Evolutionary conservation across 2,329 filamentous ascomycete genomes (phyloP).

Genomic region (Ustulina deusta): DNA sequence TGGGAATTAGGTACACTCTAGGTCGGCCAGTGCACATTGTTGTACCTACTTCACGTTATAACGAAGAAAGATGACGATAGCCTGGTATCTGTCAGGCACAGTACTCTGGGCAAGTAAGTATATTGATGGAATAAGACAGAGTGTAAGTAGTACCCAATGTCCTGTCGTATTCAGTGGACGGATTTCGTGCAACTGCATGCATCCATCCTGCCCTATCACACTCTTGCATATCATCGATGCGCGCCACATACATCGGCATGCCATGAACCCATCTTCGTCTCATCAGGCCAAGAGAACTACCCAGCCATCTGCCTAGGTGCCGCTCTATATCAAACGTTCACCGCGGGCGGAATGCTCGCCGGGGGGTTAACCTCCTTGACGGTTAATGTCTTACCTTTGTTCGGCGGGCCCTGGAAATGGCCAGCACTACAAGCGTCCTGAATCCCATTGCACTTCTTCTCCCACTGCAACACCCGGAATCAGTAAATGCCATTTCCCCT

Average conservation of each 20-base stretch:
- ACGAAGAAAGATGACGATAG: background rate
- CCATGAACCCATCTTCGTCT: background rate
- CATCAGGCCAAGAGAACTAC: background rate
- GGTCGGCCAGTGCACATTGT: no score
- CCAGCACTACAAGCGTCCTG: conserved; percentile 58
- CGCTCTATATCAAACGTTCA: conserved; percentile 28
- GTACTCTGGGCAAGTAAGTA: background rate
- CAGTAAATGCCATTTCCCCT: background rate
- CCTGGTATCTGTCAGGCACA: background rate
- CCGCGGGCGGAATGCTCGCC: conserved; percentile 42
- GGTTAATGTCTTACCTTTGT: conserved; percentile 54
- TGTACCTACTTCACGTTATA: background rate
- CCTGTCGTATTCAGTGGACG: background rate
- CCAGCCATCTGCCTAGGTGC: background rate
- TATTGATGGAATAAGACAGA: background rate
- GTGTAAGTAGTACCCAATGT: background rate
- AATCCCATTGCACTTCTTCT: conserved; percentile 68
- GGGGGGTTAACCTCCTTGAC: conserved; percentile 44
- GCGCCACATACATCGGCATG: background rate
- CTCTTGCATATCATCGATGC: background rate
- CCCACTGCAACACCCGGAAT: conserved; percentile 58
- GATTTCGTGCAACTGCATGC: background rate
- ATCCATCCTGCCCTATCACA: background rate
- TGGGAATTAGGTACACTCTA: conserved; percentile 12
- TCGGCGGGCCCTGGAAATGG: conserved; percentile 62